Base-by-base conservation (phyloP, 768 basidiomycete species). In the Tylopilus balloui region DNA sequence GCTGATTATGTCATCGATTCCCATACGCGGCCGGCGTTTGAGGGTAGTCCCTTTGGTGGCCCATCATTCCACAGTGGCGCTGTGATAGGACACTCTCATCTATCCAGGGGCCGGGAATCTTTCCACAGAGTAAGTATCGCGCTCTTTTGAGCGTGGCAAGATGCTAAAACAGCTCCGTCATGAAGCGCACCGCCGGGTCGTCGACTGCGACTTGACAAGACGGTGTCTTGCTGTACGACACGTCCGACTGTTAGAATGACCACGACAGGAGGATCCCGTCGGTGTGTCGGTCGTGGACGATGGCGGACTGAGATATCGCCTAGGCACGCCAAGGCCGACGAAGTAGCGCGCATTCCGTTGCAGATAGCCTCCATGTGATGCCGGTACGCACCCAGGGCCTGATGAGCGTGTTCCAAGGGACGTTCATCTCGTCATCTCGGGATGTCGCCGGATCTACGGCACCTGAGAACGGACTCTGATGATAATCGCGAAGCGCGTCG, bases 1-100 rank as follows among this genome's bases (percentile, higher is more conserved):
- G 9, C 5, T 8, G 52, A 58, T 59, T 59, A 59, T 28, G 58
- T 59, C 58, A 59, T 48, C 21, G 6, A 50, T 60, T 60, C 54
- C 51, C 58, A 59, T 48, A 44, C 27, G 13, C 7, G 48, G 34
- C 7, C 2, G 14, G 4, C 15, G 31, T 15, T 6, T 7, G 11
- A 27, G 31, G 31, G n/a, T n/a, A n/a, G n/a, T n/a, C n/a, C 24
- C 24, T 25, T 25, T 8, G 14, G 15, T 42, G 27, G 42, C 40
- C n/a, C 36, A 54, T 54, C 54, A 55, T 56, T 51, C 29, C 45
- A n/a, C n/a, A 47, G 46, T 56, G 56, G 55, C 50, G 50, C 37
- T 17, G 3, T 34, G 34, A 34, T 25, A 35, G 39, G 34, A 51
- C 24, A 32, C 17, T 29, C 23, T 21, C 31, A 19, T 1, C 7